phyloP scores from a whole-genome alignment of 192 early-diverging fungal species.

The Coemansia sp. region DNA sequence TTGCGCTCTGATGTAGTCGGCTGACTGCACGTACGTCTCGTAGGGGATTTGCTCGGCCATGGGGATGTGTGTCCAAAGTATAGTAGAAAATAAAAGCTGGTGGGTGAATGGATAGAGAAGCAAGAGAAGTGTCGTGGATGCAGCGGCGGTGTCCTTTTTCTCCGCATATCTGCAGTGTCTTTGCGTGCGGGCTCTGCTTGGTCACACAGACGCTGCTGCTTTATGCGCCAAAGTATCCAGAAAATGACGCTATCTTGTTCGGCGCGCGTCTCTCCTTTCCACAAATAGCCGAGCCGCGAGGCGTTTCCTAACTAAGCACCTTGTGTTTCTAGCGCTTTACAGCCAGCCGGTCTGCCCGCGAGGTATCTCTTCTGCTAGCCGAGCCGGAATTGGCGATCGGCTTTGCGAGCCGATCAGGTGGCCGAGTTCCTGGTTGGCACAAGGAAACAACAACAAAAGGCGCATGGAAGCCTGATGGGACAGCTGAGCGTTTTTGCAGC shows the following conservation, averaged over 20 bases:
- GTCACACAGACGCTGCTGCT: no score
- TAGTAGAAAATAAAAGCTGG: not conserved
- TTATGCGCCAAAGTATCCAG: no score
- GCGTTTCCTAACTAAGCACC: no score
- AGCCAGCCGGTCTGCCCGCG: no score
- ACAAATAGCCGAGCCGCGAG: not conserved
- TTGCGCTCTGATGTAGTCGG: slow-evolving; percentile 21
- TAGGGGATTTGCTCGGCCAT: slow-evolving; percentile 28
- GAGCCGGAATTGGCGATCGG: no score
- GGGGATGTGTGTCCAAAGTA: not conserved
- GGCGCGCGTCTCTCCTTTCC: not conserved
- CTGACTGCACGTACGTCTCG: slow-evolving; percentile 33
- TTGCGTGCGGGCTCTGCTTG: not conserved
- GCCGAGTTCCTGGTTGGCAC: not conserved
- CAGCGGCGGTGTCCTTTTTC: no score
- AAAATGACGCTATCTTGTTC: no score
- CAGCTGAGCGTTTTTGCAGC: no score
- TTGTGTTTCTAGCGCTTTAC: no score
- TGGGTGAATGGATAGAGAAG: no score
- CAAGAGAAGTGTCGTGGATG: not conserved
- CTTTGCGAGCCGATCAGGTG: not conserved
- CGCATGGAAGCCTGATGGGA: not conserved
- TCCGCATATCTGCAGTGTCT: not conserved
- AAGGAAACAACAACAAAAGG: not conserved
- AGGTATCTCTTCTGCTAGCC: no score